Conservation (phyloP, 2,329 filamentous ascomycete genomes). For the Arthrobotrys iridis region DNA sequence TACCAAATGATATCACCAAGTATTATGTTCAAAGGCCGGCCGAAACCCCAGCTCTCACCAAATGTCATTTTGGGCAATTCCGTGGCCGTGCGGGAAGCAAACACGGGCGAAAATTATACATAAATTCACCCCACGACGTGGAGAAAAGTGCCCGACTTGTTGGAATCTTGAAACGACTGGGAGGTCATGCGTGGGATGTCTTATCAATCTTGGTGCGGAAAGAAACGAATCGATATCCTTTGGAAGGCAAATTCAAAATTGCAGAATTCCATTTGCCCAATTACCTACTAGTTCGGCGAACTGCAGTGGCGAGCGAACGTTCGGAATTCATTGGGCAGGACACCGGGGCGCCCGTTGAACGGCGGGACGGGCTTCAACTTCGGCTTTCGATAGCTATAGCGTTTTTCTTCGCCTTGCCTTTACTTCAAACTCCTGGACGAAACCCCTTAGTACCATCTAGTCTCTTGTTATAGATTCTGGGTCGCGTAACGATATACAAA, state of each 20-base stretch:
- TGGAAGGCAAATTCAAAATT: constrained; percentile 28
- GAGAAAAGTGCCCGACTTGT: constrained; percentile 35
- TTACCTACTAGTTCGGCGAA: constrained; percentile 30
- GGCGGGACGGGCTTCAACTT: background rate
- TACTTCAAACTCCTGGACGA: background rate
- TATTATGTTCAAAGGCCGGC: background rate
- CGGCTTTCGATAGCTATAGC: too few species aligned
- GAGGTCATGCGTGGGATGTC: constrained; percentile 33
- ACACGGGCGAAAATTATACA: constrained; percentile 5
- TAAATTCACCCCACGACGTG: constrained; percentile 20
- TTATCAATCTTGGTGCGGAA: background rate
- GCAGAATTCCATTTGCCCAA: background rate
- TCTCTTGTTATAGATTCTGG: constrained; percentile 1
- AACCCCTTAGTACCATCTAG: too few species aligned
- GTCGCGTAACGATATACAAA: constrained; percentile 18
- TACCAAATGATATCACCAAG: constrained; percentile 30
- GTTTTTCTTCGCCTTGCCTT: too few species aligned
- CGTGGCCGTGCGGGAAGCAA: constrained; percentile 17
- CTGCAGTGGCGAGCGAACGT: constrained; percentile 1
- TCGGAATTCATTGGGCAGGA: background rate
- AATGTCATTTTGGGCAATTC: background rate
- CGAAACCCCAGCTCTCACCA: background rate
- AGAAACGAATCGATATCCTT: background rate
- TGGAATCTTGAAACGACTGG: constrained; percentile 23
- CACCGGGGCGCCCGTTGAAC: constrained; percentile 16